A percentile compares a stretch with the other conserved stretches of the same genome.
These are phyloP conservation scores for Thymus quinquecostatus DNA, from an alignment of 257 asterid species.

Conservation along the genomic window DNA sequence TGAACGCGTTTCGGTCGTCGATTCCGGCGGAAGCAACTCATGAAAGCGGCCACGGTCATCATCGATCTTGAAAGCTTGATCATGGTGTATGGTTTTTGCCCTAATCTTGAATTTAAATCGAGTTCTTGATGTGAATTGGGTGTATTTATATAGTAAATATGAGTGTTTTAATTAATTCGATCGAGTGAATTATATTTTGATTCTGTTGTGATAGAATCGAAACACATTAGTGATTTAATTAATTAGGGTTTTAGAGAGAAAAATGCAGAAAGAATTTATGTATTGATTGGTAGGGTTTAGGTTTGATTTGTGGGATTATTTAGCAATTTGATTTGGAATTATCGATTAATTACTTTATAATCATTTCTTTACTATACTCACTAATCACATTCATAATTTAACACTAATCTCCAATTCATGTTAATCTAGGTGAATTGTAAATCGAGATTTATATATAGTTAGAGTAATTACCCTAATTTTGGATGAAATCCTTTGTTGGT, in stretches of 20 bases:
- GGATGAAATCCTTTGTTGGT: no score
- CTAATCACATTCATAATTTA: no score
- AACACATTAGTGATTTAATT: neutral
- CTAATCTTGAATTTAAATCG: slow-evolving; percentile 7
- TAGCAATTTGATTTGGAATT: neutral
- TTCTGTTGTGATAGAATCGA: neutral
- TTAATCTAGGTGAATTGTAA: no score
- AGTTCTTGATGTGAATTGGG: neutral
- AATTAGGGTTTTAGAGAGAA: slow-evolving; percentile 37
- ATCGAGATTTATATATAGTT: no score
- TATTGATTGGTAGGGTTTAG: neutral
- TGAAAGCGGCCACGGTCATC: slow-evolving; percentile 28
- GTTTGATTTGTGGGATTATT: neutral
- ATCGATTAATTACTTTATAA: neutral
- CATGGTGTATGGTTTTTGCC: slow-evolving; percentile 23
- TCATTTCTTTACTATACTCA: neutral
- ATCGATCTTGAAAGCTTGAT: slow-evolving; percentile 19
- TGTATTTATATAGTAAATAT: slow-evolving; percentile 7
- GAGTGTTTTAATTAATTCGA: slow-evolving; percentile 10
- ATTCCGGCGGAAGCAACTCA: slow-evolving; percentile 32
- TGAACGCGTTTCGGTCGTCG: slow-evolving; percentile 49
- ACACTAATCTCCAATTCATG: no score
- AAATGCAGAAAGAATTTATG: neutral
- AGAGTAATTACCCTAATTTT: no score
- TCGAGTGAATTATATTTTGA: slow-evolving; percentile 25